These are phyloP conservation scores for Sonneratia caseolaris DNA, from an alignment of 345 rosid species.

Conservation along the genomic window DNA sequence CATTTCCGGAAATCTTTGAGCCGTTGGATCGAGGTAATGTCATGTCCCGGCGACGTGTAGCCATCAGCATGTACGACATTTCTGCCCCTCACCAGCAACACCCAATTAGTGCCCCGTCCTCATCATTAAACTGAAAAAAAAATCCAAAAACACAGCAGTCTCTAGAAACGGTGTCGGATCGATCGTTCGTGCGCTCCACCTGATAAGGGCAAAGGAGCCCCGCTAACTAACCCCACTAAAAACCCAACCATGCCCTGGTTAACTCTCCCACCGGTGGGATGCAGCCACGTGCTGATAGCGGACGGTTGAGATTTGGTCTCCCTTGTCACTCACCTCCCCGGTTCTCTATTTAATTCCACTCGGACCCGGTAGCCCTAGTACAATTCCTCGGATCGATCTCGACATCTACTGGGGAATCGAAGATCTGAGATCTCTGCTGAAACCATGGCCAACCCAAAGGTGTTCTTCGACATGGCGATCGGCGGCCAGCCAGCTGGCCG, in stretches of 20 bases:
- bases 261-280: constrained; percentile 8
- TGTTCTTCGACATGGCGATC: constrained; percentile 29
- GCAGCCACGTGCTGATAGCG: background rate
- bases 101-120: background rate
- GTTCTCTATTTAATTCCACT: background rate
- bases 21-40: background rate
- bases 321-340: background rate
- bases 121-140: too few relatives aligned
- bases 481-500: constrained; percentile 26
- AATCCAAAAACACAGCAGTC: background rate
- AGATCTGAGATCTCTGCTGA: background rate
- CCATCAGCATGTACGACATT: background rate
- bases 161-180: background rate
- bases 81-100: background rate
- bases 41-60: background rate
- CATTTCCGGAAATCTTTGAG: background rate
- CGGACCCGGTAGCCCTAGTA: background rate
- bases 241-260: constrained; percentile 17
- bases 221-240: constrained; percentile 4
- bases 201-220: background rate
- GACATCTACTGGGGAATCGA: background rate
- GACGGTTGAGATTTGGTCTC: background rate
- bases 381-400: background rate
- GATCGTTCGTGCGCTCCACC: background rate
- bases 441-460: constrained; percentile 23